Base-by-base conservation (phyloP, 1,139 yeast genomes). In the Candida mesenterica region DNA sequence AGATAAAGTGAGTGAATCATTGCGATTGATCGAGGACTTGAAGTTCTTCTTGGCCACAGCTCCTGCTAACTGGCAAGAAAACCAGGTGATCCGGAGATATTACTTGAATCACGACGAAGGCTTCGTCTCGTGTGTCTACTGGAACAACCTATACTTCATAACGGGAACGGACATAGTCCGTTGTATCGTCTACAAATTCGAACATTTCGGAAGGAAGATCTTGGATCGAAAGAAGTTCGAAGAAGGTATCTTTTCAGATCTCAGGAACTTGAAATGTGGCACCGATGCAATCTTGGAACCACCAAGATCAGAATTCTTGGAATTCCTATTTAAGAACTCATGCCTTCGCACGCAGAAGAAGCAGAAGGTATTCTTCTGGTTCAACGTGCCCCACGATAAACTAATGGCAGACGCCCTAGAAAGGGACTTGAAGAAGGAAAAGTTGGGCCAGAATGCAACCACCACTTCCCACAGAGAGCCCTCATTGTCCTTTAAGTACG, bases 141-240 rank as follows among this genome's bases (percentile, higher is more conserved):
- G 97, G 97, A 86, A 88, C 50, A 86, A 87, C 54, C 68, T 90
- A 14, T 92, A 85, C 56, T 89, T 86, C 59, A 77, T 92, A 34
- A 90, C 97, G 1, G 98, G 98, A 5, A 92, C 97, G 0, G 98
- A 92, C 65, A 90, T 92, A 40, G 96, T 92, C 28, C 77, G 96
- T 40, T 86, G 96, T 57, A 79, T 94, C 36, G 85, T 90, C 17
- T 92, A 86, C 59, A 79, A 94, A 47, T 86, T 92, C 65, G 83
- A 83, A 50, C 92, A 89, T 49, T 87, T 92, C 64, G 98, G 98
- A 3, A 69, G 97, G 39, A 77, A 77, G 45, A 82, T 92, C 31
- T 61, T 78, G 25, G 96, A 92, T 58, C 71, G 95, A 46, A 90
- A 92, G 62, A 92, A 92, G 64, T 92, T 92, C 56, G 98, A 92